Evolutionary conservation across 2,329 filamentous ascomycete species (phyloP), one percentile per base, ranked within the genome.

Genomic region (Colletotrichum scovillei): DNA sequence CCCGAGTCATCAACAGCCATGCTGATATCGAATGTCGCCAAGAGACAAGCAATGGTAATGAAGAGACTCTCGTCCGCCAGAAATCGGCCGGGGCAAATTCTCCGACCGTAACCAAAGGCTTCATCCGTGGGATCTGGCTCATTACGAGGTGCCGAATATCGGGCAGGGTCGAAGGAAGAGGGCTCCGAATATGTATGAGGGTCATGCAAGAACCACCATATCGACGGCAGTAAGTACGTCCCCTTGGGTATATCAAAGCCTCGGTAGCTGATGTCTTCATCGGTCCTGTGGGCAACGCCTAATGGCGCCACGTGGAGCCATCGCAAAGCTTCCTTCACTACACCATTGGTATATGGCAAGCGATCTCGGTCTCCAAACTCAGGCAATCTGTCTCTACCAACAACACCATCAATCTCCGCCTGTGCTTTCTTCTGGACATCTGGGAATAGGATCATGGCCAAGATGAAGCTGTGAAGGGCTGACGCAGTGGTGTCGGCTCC

Each of bases 171-270:
- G 12, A 85, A 85, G 1, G 42, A 26, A 4, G 69, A 68, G 0
- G 82, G 82, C 16, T 82, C 66, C 0, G 88, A 85, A 79, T 95
- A 94, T 1, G 89, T 90, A 32, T 91, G 88, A 2, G 90, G 88
- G 76, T 95, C 92, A 79, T 94, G 92, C 26, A 91, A 88, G 19
- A 83, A 76, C 73, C 75, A 81, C 26, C 77, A 80, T 0, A 73
- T 63, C 1, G 78, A 64, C 1, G 81, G 80, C 59, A 81, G 30
- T 1, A 75, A 12, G 3, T 64, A 52, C 4, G 71, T 49, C n/a
- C 52, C 52, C 14, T 73, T 74, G 28, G 71, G 73, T 14, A 75
- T 74, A 22, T 22, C 57, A 46, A 65, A 71, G 14, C 66, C 73
- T 1, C n/a, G 24, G 59, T 74, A 75, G 2, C 26, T 8, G 26